Conservation (phyloP, 257 asterid genomes). For the Thymus mandschuricus region DNA sequence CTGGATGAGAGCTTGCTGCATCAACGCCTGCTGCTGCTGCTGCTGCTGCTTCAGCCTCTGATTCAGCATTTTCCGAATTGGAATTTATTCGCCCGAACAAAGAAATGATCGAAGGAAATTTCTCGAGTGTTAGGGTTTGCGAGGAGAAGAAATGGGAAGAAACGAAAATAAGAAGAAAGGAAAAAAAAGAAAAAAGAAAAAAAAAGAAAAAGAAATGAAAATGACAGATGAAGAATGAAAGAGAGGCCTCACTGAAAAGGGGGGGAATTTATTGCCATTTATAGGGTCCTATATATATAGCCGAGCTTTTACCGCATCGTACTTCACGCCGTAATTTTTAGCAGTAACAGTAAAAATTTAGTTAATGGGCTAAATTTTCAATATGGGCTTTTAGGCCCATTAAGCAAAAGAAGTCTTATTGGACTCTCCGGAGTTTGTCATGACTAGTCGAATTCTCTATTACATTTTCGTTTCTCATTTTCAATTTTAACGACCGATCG, state of each 20-base stretch:
- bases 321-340: slow-evolving; percentile 15
- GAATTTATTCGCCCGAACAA: slow-evolving; percentile 29
- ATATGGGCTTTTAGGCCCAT: too few relatives aligned
- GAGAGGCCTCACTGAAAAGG: slow-evolving; percentile 32
- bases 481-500: too few relatives aligned
- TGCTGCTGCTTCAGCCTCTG: slow-evolving; percentile 89
- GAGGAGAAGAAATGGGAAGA: slow-evolving; percentile 26
- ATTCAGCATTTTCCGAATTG: too few relatives aligned
- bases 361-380: not conserved
- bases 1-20: slow-evolving; percentile 96
- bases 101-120: slow-evolving; percentile 31
- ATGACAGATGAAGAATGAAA: slow-evolving; percentile 27
- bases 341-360: not conserved
- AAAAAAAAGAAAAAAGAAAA: not conserved
- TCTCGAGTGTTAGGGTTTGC: slow-evolving; percentile 50
- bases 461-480: too few relatives aligned
- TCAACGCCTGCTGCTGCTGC: slow-evolving; percentile 76
- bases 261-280: slow-evolving; percentile 33
- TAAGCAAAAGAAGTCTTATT: too few relatives aligned
- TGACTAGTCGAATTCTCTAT: too few relatives aligned
- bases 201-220: not conserved
- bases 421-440: too few relatives aligned
- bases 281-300: slow-evolving; percentile 32
- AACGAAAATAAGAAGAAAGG: not conserved
- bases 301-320: slow-evolving; percentile 43